Percentiles rank a stretch among this genome's conserved stretches.
phyloP scores from a whole-genome alignment of 1,139 yeast genomes.

The Yarrowia galli region DNA sequence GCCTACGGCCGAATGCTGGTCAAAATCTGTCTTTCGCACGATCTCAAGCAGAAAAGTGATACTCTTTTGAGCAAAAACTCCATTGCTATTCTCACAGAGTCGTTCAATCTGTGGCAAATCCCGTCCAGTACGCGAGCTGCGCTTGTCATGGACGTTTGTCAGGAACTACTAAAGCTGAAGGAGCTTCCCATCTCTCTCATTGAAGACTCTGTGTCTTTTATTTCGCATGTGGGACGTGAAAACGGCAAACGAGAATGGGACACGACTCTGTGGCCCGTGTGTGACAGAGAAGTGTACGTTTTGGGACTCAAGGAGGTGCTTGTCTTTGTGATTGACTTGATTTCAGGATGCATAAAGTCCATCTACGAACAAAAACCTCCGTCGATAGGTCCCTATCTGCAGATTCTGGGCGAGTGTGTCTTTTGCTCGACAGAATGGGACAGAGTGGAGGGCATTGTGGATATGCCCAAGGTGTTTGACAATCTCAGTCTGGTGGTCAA shows the following conservation, averaged over 20 bases:
- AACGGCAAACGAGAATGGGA: slow-evolving; percentile 51
- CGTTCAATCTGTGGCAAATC: slow-evolving; percentile 68
- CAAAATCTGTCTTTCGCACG: slow-evolving; percentile 50
- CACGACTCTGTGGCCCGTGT: slow-evolving; percentile 57
- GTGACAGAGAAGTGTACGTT: slow-evolving; percentile 63
- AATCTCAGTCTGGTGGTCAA: slow-evolving; percentile 12
- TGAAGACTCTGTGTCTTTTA: slow-evolving; percentile 53
- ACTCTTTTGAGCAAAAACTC: slow-evolving; percentile 53
- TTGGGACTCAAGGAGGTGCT: slow-evolving; percentile 59
- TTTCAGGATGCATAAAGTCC: slow-evolving; percentile 57
- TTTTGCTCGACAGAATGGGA: slow-evolving; percentile 46
- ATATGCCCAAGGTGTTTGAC: slow-evolving; percentile 14
- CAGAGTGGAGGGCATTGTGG: slow-evolving; percentile 3
- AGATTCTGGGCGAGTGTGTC: slow-evolving; percentile 60
- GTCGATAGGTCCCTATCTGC: slow-evolving; percentile 63
- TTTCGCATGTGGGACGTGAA: slow-evolving; percentile 55
- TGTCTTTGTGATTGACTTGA: slow-evolving; percentile 57
- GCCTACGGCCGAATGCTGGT: slow-evolving; percentile 54
- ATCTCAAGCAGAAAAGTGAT: slow-evolving; percentile 45
- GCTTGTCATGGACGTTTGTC: slow-evolving; percentile 58
- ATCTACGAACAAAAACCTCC: slow-evolving; percentile 65
- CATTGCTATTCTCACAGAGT: slow-evolving; percentile 55
- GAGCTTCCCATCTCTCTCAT: slow-evolving; percentile 71
- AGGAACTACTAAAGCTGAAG: slow-evolving; percentile 61
- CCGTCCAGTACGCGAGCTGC: slow-evolving; percentile 61